Evolutionary conservation across 306 rosid genomes (phyloP).

Genomic region (Psophocarpus tetragonolobus): DNA sequence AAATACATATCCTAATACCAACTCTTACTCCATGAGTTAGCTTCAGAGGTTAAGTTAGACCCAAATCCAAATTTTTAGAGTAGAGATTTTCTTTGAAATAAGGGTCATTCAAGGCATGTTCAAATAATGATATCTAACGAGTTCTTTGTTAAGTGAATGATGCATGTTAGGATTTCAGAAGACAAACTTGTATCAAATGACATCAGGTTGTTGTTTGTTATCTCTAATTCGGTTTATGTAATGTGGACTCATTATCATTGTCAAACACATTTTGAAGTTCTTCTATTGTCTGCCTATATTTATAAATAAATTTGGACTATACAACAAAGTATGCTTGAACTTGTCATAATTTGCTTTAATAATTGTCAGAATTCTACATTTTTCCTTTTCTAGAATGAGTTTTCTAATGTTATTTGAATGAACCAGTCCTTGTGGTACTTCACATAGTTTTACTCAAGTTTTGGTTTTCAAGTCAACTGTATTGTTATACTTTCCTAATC

Average conservation of each 20-base stretch:
- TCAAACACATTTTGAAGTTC: neutral
- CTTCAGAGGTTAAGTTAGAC: neutral
- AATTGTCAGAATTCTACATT: neutral
- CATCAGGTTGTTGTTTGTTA: neutral
- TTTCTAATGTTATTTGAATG: neutral
- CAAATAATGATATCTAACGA: neutral
- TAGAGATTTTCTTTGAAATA: neutral
- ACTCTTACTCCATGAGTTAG: neutral
- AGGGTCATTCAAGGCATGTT: neutral
- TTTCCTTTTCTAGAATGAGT: neutral
- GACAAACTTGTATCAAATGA: neutral
- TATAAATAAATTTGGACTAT: neutral
- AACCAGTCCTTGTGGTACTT: neutral
- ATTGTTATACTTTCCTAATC: neutral
- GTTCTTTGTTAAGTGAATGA: neutral
- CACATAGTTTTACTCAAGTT: neutral
- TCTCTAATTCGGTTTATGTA: neutral
- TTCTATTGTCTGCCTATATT: neutral
- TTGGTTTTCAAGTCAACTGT: neutral
- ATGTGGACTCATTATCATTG: too few relatives aligned
- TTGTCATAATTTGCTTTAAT: neutral
- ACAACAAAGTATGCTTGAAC: neutral
- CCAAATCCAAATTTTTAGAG: neutral
- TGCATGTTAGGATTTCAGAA: neutral
- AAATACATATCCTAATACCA: too few relatives aligned